Conservation (phyloP, 805 yeast species). For the Metschnikowia baotianmanensis region DNA sequence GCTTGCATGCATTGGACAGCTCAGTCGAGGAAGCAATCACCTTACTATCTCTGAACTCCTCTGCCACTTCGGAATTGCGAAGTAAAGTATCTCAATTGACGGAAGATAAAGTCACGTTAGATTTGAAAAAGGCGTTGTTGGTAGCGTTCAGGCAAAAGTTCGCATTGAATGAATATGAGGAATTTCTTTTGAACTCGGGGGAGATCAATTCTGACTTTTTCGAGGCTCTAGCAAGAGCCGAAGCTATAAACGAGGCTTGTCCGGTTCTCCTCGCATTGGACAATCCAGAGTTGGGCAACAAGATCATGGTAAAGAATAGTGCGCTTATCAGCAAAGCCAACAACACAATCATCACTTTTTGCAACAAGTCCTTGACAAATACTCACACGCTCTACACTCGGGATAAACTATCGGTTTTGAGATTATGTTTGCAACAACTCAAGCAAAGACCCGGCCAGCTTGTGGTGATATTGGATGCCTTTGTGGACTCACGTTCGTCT, state of each 20-base stretch:
- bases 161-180: constrained; percentile 70
- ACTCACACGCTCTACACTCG: constrained; percentile 27
- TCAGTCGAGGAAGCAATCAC: constrained; percentile 35
- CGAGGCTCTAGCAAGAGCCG: constrained; percentile 55
- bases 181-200: constrained; percentile 50
- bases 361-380: constrained; percentile 34
- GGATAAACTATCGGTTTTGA: constrained; percentile 28
- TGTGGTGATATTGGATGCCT: constrained; percentile 55
- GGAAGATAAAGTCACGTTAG: constrained; percentile 31
- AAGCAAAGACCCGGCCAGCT: constrained; percentile 47
- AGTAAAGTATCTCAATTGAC: constrained; percentile 26
- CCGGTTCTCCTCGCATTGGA: constrained; percentile 68
- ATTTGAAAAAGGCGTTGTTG: constrained; percentile 52
- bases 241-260: constrained; percentile 63
- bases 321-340: constrained; percentile 44
- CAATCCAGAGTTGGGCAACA: constrained; percentile 61
- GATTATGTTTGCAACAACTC: constrained; percentile 31
- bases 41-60: constrained; percentile 32
- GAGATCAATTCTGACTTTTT: constrained; percentile 58
- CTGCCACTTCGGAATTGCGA: constrained; percentile 23
- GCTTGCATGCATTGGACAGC: constrained; percentile 11
- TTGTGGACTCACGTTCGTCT: constrained; percentile 70
- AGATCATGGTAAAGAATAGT: constrained; percentile 59
- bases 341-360: constrained; percentile 28
- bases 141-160: constrained; percentile 56